phyloP scores from a whole-genome alignment of 768 basidiomycete species.

The Hemileccinum rubropunctum region DNA sequence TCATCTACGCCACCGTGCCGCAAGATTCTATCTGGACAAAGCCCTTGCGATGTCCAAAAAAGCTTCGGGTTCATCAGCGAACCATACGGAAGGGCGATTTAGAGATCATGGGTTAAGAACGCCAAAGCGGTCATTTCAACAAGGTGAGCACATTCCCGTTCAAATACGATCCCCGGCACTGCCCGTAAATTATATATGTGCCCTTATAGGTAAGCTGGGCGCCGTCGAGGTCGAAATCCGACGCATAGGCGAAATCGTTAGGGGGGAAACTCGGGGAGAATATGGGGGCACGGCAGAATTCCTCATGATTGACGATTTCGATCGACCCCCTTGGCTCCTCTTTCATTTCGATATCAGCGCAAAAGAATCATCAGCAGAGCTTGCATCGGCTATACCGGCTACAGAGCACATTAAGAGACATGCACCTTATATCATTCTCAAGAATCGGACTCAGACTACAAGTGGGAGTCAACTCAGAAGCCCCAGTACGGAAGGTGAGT shows the following conservation, averaged over 20 bases:
- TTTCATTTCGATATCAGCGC: slow-evolving; percentile 10
- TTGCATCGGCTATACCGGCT: not conserved
- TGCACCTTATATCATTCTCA: not conserved
- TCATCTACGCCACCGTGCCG: slow-evolving; percentile 3
- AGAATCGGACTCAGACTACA: not conserved
- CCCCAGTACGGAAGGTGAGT: slow-evolving; percentile 1
- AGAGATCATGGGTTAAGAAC: slow-evolving; percentile 9
- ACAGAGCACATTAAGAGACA: not conserved
- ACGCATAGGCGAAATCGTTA: slow-evolving; percentile 12
- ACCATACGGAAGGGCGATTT: not conserved
- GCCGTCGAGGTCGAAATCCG: slow-evolving; percentile 16
- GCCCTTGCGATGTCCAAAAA: not conserved
- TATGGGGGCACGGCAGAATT: not conserved
- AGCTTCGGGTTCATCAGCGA: slow-evolving; percentile 5
- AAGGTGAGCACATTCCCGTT: not conserved
- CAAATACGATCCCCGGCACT: not conserved
- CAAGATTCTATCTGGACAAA: slow-evolving; percentile 15
- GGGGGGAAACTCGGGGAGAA: not conserved
- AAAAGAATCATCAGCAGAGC: not conserved
- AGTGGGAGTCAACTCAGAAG: not conserved
- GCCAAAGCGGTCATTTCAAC: not conserved
- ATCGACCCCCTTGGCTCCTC: slow-evolving; percentile 9
- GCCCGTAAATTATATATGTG: not conserved
- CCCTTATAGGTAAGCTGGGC: slow-evolving; percentile 4
- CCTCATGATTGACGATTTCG: slow-evolving; percentile 13